Conservation (phyloP, 2,329 filamentous ascomycete species). For the Penicillium glabrum region DNA sequence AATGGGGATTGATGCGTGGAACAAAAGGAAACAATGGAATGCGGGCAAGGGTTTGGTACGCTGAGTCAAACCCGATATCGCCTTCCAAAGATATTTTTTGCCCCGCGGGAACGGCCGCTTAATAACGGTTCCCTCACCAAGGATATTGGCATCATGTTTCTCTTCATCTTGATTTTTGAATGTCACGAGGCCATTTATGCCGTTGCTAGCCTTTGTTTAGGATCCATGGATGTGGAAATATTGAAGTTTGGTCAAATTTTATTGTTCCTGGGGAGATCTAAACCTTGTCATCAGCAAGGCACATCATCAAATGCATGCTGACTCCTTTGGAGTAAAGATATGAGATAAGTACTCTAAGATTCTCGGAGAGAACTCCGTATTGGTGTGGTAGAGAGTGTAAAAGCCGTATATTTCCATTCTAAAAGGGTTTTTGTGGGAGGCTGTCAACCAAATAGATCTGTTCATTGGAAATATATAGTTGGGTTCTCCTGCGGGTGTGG, state of each 20-base stretch:
- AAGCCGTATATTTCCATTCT: not conserved
- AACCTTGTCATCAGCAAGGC: conserved; percentile 6
- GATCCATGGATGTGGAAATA: not conserved
- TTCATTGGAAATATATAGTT: not conserved
- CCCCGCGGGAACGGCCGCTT: conserved; percentile 25
- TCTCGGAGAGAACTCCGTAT: not conserved
- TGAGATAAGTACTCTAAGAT: not conserved
- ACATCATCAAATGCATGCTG: conserved; percentile 15
- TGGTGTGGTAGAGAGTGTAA: not conserved
- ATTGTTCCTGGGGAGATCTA: not conserved
- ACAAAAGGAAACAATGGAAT: not conserved
- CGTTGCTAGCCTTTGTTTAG: conserved; percentile 7
- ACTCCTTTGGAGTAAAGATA: not conserved
- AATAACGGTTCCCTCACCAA: conserved; percentile 14
- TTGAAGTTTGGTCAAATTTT: not conserved
- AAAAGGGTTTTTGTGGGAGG: not conserved
- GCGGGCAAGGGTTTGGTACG: conserved; percentile 3
- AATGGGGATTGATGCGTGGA: not conserved
- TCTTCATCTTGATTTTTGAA: not conserved
- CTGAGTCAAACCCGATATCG: conserved; percentile 35
- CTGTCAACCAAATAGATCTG: not conserved
- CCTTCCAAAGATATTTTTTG: conserved; percentile 16
- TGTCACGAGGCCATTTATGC: conserved; percentile 13
- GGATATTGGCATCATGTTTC: not conserved
- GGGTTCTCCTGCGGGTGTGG: not conserved